Conservation (phyloP, 2,329 filamentous ascomycete species). For the Xylariaceae sp. region DNA sequence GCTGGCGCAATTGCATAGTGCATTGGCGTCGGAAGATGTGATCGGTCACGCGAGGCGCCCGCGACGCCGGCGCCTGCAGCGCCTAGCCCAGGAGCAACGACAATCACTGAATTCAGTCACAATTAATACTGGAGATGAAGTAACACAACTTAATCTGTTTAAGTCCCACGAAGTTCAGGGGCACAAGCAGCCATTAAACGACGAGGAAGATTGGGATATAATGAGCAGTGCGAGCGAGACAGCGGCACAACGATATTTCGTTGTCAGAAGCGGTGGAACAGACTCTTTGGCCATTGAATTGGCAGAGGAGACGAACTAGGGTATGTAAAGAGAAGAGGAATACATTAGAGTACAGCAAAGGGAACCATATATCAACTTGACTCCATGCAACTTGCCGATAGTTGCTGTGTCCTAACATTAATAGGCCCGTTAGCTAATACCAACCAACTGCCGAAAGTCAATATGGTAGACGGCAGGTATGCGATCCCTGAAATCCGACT, state of each 20-base stretch:
- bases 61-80: conserved; percentile 19
- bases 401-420: too few relatives aligned
- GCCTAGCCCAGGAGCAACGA: background rate
- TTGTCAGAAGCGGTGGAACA: conserved; percentile 57
- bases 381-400: conserved; percentile 1
- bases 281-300: background rate
- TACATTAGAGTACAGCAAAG: background rate
- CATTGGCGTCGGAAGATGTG: conserved; percentile 55
- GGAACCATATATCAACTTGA: background rate
- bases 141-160: background rate
- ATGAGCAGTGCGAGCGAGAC: conserved; percentile 60
- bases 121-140: conserved; percentile 3
- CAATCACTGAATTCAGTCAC: background rate
- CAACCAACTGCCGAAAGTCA: too few relatives aligned
- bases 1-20: conserved; percentile 50
- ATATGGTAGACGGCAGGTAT: background rate
- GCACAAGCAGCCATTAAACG: conserved; percentile 35
- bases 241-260: conserved; percentile 63
- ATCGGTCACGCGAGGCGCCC: conserved; percentile 48
- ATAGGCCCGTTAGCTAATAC: too few relatives aligned
- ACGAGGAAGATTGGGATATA: conserved; percentile 64
- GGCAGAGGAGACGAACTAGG: background rate
- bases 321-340: background rate
- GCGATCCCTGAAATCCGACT: conserved; percentile 1
- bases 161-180: conserved; percentile 2